Evolutionary conservation across 345 rosid species (phyloP).

Genomic region (Pistacia atlantica): DNA sequence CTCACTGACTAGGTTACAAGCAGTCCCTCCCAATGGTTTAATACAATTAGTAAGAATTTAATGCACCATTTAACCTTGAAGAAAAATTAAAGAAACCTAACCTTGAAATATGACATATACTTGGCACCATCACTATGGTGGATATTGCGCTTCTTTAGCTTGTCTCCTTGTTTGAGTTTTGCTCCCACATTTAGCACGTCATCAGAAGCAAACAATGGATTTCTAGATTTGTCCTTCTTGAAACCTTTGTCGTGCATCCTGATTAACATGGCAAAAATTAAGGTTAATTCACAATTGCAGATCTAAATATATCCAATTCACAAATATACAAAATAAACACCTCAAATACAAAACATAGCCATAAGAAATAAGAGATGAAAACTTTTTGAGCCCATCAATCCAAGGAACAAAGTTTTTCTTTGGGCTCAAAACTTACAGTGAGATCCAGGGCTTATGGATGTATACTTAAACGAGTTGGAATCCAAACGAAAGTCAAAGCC

Average conservation of each 20-base stretch:
- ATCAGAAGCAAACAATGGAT: slow-evolving; percentile 38
- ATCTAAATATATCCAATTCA: background rate
- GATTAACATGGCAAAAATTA: slow-evolving; percentile 28
- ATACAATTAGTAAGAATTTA: slow-evolving; percentile 11
- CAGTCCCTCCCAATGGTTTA: slow-evolving; percentile 7
- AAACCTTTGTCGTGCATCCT: slow-evolving; percentile 48
- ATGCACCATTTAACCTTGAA: background rate
- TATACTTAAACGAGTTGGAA: background rate
- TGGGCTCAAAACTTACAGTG: background rate
- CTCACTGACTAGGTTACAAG: slow-evolving; percentile 7
- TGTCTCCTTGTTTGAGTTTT: slow-evolving; percentile 48
- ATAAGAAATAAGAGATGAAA: background rate
- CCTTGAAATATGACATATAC: slow-evolving; percentile 96
- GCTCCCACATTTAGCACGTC: slow-evolving; percentile 34
- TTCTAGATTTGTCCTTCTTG: slow-evolving; percentile 44
- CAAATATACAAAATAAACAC: slow-evolving; percentile 12
- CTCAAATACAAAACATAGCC: background rate
- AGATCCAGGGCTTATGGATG: background rate
- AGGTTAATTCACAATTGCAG: slow-evolving; percentile 17
- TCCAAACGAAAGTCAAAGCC: background rate
- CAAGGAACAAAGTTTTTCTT: background rate
- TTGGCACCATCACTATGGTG: slow-evolving; percentile 69
- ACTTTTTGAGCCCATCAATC: background rate
- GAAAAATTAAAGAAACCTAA: slow-evolving; percentile 31
- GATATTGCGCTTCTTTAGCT: slow-evolving; percentile 49